phyloP scores from a whole-genome alignment of 2,329 filamentous ascomycete species.

The Ophiostoma triangulosporum region DNA sequence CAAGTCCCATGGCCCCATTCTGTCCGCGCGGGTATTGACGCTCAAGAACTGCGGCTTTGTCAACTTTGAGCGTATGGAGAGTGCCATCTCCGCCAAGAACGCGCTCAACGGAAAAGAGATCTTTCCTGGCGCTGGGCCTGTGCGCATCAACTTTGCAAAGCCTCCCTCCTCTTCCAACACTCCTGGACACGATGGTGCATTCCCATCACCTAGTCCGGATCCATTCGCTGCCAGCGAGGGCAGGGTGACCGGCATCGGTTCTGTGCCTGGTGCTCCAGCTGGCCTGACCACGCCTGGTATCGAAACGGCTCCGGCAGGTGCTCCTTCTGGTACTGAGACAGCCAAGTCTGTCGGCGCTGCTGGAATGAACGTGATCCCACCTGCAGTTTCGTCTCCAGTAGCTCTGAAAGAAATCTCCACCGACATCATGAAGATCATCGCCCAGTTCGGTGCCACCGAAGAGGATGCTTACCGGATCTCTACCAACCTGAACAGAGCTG shows the following conservation, averaged over 20 bases:
- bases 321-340: not conserved
- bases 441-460: constrained; percentile 72
- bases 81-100: constrained; percentile 76
- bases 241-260: not conserved
- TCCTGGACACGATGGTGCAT: constrained; percentile 75
- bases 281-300: constrained; percentile 12
- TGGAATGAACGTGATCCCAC: constrained; percentile 16
- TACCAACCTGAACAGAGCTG: constrained; percentile 59
- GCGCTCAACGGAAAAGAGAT: constrained; percentile 94
- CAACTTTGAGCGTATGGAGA: constrained; percentile 87
- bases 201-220: constrained; percentile 83
- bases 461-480: constrained; percentile 65
- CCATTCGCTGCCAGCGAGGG: constrained; percentile 44
- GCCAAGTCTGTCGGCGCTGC: constrained; percentile 11
- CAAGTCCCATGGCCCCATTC: constrained; percentile 77
- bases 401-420: constrained; percentile 63
- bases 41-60: constrained; percentile 99
- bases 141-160: constrained; percentile 95
- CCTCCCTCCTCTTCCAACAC: constrained; percentile 82
- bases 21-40: constrained; percentile 84
- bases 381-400: constrained; percentile 50
- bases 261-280: constrained; percentile 22
- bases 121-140: constrained; percentile 88
- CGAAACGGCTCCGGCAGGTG: constrained; percentile 17
- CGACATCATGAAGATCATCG: constrained; percentile 76